These are phyloP conservation scores for Cytospora piceicola DNA, from an alignment of 2,329 filamentous ascomycete genomes.

Conservation along the genomic window DNA sequence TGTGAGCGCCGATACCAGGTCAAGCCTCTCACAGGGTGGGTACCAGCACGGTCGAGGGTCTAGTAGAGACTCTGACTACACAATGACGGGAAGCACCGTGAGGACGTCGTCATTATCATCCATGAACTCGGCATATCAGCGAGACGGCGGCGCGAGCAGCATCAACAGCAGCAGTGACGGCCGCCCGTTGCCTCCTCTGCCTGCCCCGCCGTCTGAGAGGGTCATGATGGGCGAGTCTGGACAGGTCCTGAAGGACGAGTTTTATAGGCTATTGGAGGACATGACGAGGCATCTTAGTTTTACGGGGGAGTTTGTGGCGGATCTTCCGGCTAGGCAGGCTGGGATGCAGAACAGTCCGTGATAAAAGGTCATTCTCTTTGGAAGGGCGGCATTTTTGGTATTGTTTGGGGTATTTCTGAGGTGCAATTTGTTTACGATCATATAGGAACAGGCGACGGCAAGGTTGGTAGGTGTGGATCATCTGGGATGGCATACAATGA, in stretches of 20 bases:
- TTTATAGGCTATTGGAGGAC: slow-evolving; percentile 40
- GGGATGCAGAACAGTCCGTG: slow-evolving; percentile 24
- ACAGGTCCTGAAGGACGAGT: slow-evolving; percentile 40
- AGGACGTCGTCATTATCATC: slow-evolving; percentile 26
- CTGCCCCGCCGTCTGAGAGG: slow-evolving; percentile 51
- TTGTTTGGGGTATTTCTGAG: not conserved
- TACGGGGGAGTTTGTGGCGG: slow-evolving; percentile 37
- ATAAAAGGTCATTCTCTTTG: slow-evolving; percentile 2
- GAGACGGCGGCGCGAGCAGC: slow-evolving; percentile 2
- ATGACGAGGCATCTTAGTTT: slow-evolving; percentile 42
- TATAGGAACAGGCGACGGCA: not conserved
- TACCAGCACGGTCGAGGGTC: slow-evolving; percentile 10
- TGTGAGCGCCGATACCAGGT: slow-evolving; percentile 2
- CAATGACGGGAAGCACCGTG: slow-evolving; percentile 30
- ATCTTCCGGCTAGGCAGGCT: slow-evolving; percentile 35
- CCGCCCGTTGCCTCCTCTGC: slow-evolving; percentile 43
- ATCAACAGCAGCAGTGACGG: slow-evolving; percentile 30
- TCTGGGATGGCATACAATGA: not conserved
- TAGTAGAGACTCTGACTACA: slow-evolving; percentile 26
- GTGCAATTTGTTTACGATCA: not conserved
- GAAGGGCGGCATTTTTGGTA: not conserved
- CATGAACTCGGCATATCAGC: slow-evolving; percentile 26
- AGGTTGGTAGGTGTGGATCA: not conserved
- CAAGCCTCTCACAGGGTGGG: slow-evolving; percentile 10
- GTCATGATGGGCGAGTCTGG: slow-evolving; percentile 49